Percentiles rank a stretch among this genome's conserved stretches.
Evolutionary conservation across 148 eudicot species (phyloP).

Genomic region (Chenopodium berlandieri): DNA sequence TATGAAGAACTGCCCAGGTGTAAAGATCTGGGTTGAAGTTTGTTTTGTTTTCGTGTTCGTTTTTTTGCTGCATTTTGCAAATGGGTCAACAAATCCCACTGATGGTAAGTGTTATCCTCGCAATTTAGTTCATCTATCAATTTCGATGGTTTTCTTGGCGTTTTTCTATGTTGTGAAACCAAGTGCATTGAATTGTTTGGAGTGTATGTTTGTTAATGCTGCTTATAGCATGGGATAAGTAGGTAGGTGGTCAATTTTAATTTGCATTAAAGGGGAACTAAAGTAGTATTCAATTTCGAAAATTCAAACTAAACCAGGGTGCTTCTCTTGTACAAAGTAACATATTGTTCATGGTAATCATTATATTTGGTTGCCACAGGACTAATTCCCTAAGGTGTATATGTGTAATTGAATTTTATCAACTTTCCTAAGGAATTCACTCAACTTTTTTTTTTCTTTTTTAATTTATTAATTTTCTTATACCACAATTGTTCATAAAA

Average conservation of each 20-base stretch:
- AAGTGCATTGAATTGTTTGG: neutral
- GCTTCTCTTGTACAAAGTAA: neutral
- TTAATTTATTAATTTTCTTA: neutral
- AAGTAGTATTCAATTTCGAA: neutral
- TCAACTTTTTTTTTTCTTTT: neutral
- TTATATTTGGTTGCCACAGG: neutral
- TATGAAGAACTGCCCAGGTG: slow-evolving; percentile 18
- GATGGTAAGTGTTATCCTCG: slow-evolving; percentile 49
- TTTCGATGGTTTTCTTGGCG: neutral
- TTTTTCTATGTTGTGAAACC: neutral
- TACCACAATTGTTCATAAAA: neutral
- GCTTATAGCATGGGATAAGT: too few relatives aligned
- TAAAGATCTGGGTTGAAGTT: slow-evolving; percentile 31
- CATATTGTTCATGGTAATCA: too few relatives aligned
- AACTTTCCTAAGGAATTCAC: neutral
- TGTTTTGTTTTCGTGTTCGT: slow-evolving; percentile 32
- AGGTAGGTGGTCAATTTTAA: neutral
- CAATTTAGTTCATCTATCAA: neutral
- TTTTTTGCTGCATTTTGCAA: slow-evolving; percentile 31
- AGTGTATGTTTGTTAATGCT: neutral
- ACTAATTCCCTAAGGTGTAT: neutral
- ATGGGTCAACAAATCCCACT: slow-evolving; percentile 49
- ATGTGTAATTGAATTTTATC: neutral
- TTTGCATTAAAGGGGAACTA: neutral
- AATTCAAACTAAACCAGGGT: neutral